A percentile compares a stretch with the other conserved stretches of the same genome.
phyloP scores from a whole-genome alignment of 768 basidiomycete genomes.

The Suillus subaureus region DNA sequence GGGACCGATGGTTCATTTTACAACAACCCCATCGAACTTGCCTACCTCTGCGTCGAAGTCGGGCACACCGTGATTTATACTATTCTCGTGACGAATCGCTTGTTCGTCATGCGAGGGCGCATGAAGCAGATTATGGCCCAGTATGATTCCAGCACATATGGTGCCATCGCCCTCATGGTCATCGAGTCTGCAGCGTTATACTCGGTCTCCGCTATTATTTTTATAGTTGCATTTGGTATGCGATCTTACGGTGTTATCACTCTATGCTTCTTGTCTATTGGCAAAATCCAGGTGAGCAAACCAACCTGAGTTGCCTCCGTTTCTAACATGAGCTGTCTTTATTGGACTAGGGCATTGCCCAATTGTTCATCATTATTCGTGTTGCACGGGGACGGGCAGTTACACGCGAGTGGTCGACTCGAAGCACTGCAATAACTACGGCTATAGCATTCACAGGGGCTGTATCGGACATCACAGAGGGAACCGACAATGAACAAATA shows the following conservation, averaged over 20 bases:
- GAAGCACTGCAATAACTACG: background rate
- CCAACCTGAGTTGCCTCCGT: background rate
- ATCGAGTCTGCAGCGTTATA: constrained; percentile 39
- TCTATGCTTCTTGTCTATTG: background rate
- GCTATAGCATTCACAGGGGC: background rate
- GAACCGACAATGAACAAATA: background rate
- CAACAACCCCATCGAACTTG: constrained; percentile 22
- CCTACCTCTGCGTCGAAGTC: constrained; percentile 33
- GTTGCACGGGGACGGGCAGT: constrained; percentile 34
- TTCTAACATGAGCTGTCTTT: background rate
- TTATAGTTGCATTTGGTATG: constrained; percentile 33
- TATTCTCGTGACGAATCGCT: constrained; percentile 30
- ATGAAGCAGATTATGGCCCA: constrained; percentile 19
- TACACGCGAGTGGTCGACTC: constrained; percentile 1
- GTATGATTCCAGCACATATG: constrained; percentile 25
- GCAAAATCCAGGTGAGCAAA: background rate
- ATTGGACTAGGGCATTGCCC: constrained; percentile 32
- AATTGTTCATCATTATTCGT: constrained; percentile 38
- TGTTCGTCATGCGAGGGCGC: constrained; percentile 23
- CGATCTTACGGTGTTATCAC: constrained; percentile 11
- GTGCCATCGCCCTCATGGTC: constrained; percentile 32
- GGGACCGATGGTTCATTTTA: constrained; percentile 17
- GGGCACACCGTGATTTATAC: constrained; percentile 35
- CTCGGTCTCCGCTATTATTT: constrained; percentile 28
- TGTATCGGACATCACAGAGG: background rate